Percentiles rank a stretch among this genome's conserved stretches.
Conservation (phyloP, 768 basidiomycete genomes). For the Podaxis sp. region DNA sequence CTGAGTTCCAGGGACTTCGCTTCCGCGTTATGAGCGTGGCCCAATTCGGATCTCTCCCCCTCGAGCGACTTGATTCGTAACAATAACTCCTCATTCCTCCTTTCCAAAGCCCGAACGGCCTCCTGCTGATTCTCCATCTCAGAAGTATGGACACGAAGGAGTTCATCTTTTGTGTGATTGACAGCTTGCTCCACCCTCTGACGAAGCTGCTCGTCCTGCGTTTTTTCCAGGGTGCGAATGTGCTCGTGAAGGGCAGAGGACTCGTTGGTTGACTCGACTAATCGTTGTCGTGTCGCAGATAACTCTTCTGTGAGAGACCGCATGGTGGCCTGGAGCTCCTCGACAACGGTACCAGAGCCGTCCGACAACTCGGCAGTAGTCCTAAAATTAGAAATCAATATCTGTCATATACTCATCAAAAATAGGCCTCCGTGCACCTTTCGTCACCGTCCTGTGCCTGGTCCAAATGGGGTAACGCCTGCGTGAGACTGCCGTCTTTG, state of each 20-base stretch:
- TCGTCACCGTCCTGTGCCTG: background rate
- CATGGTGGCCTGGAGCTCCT: background rate
- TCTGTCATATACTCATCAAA: no score
- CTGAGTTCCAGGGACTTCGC: background rate
- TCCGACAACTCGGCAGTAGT: background rate
- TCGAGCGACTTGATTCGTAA: background rate
- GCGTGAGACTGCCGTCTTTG: background rate
- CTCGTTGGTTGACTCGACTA: slow-evolving; percentile 1
- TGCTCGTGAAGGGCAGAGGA: slow-evolving; percentile 10
- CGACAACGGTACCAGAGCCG: background rate
- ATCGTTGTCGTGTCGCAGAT: background rate
- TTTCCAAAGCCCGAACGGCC: background rate
- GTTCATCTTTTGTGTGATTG: background rate
- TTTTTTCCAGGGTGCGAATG: slow-evolving; percentile 6
- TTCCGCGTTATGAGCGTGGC: background rate
- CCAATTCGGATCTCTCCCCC: background rate
- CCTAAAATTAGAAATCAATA: background rate
- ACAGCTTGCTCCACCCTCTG: slow-evolving; percentile 7
- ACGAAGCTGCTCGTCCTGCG: slow-evolving; percentile 4
- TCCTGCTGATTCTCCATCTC: background rate
- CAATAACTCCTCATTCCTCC: slow-evolving; percentile 1
- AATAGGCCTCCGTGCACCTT: background rate
- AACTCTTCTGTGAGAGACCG: background rate
- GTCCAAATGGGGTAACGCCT: background rate
- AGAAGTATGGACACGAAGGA: background rate